Conservation (phyloP, 176 grass and related monocot species). For the Triticum dicoccoides region DNA sequence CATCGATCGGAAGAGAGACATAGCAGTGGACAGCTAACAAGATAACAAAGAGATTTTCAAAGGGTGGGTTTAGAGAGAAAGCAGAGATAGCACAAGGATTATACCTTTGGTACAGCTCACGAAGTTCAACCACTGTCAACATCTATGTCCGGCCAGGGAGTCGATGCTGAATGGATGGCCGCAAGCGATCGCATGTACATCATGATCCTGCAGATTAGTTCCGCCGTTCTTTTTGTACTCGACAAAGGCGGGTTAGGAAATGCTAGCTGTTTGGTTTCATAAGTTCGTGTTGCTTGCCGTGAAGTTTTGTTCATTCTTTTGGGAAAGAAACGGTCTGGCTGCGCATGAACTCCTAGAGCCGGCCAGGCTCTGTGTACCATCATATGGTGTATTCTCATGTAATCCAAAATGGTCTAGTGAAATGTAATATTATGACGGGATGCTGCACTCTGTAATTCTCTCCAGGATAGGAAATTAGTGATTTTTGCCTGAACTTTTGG, state of each 20-base stretch:
- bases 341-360: background rate
- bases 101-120: slow-evolving; percentile 21
- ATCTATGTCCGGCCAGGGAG: background rate
- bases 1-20: slow-evolving; percentile 93
- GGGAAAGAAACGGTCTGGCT: slow-evolving; percentile 1
- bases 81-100: slow-evolving; percentile 16
- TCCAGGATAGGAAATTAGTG: background rate
- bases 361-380: slow-evolving; percentile 17
- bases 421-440: slow-evolving; percentile 39
- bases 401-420: slow-evolving; percentile 24
- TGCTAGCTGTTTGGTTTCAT: slow-evolving; percentile 31
- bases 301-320: slow-evolving; percentile 48
- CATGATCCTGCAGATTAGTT: slow-evolving; percentile 1
- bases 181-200: slow-evolving; percentile 24
- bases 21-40: slow-evolving; percentile 56
- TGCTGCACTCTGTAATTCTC: slow-evolving; percentile 32
- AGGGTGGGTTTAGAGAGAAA: slow-evolving; percentile 12
- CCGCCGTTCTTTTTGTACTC: slow-evolving; percentile 29
- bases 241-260: slow-evolving; percentile 33
- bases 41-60: slow-evolving; percentile 42
- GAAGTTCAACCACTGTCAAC: background rate
- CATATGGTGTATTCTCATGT: slow-evolving; percentile 26
- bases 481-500: background rate
- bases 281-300: background rate
- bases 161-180: slow-evolving; percentile 17